Percentiles rank a stretch among this genome's conserved stretches.
These are phyloP conservation scores for Gypsophila paniculata DNA, from an alignment of 179 eudicot genomes.

Conservation along the genomic window DNA sequence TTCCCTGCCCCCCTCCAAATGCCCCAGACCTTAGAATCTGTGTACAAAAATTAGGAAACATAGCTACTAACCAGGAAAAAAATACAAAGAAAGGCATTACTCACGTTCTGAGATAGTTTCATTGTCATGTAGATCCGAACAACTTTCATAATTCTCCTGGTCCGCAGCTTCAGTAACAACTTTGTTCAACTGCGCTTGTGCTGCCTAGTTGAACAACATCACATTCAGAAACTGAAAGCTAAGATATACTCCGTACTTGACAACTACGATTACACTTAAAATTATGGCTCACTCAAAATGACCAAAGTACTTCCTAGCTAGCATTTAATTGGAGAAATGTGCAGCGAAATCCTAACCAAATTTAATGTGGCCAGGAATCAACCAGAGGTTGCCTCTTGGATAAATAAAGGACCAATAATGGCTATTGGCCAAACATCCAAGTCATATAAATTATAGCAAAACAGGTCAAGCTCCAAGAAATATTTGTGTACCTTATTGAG, in stretches of 20 bases:
- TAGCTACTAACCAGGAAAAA: background rate
- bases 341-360: too few relatives aligned
- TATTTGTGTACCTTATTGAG: too few relatives aligned
- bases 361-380: too few relatives aligned
- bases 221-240: slow-evolving; percentile 25
- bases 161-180: slow-evolving; percentile 72
- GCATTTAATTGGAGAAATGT: too few relatives aligned
- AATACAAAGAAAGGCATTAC: slow-evolving; percentile 27
- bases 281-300: background rate
- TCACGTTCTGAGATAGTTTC: slow-evolving; percentile 54
- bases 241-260: background rate
- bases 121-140: slow-evolving; percentile 44
- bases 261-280: background rate
- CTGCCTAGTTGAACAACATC: slow-evolving; percentile 52
- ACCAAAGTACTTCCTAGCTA: too few relatives aligned
- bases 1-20: background rate
- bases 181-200: slow-evolving; percentile 61
- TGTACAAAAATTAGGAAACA: background rate
- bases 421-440: too few relatives aligned
- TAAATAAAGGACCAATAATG: too few relatives aligned
- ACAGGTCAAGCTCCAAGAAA: too few relatives aligned
- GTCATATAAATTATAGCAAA: too few relatives aligned
- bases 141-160: slow-evolving; percentile 37
- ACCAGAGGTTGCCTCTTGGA: too few relatives aligned
- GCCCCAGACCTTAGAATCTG: background rate